These are phyloP conservation scores for Debaryomyces castellii DNA, from an alignment of 805 yeast species.

Conservation along the genomic window DNA sequence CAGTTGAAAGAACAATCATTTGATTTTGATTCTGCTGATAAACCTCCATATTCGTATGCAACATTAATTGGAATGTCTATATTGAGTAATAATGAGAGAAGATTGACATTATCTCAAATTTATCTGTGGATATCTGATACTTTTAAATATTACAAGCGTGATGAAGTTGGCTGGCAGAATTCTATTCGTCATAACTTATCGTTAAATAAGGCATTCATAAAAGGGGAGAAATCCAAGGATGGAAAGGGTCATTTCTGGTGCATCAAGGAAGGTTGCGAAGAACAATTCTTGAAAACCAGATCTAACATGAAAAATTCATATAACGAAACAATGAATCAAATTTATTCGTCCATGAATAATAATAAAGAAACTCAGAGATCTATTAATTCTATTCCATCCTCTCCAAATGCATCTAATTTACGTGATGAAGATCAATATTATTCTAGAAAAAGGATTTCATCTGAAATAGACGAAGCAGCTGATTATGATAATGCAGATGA, in stretches of 20 bases:
- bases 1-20: slow-evolving; percentile 33
- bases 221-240: slow-evolving; percentile 87
- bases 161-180: slow-evolving; percentile 96
- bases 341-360: slow-evolving; percentile 13
- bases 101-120: slow-evolving; percentile 58
- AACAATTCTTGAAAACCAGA: slow-evolving; percentile 70
- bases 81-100: slow-evolving; percentile 62
- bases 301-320: slow-evolving; percentile 44
- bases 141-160: slow-evolving; percentile 76
- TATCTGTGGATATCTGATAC: slow-evolving; percentile 90
- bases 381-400: slow-evolving; percentile 29
- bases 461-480: slow-evolving; percentile 11
- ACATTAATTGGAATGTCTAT: slow-evolving; percentile 92
- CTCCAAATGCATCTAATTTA: slow-evolving; percentile 22
- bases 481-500: slow-evolving; percentile 14
- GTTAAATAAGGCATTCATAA: slow-evolving; percentile 87
- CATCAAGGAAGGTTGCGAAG: slow-evolving; percentile 79
- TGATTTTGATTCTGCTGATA: slow-evolving; percentile 54
- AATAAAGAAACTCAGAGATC: slow-evolving; percentile 10
- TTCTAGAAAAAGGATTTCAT: slow-evolving; percentile 7
- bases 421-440: slow-evolving; percentile 7
- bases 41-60: slow-evolving; percentile 95
- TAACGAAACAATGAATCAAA: slow-evolving; percentile 45
- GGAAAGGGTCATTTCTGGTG: slow-evolving; percentile 95
- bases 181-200: slow-evolving; percentile 94